These are phyloP conservation scores for Tylopilus sp. DNA, from an alignment of 768 basidiomycete genomes.

Conservation along the genomic window DNA sequence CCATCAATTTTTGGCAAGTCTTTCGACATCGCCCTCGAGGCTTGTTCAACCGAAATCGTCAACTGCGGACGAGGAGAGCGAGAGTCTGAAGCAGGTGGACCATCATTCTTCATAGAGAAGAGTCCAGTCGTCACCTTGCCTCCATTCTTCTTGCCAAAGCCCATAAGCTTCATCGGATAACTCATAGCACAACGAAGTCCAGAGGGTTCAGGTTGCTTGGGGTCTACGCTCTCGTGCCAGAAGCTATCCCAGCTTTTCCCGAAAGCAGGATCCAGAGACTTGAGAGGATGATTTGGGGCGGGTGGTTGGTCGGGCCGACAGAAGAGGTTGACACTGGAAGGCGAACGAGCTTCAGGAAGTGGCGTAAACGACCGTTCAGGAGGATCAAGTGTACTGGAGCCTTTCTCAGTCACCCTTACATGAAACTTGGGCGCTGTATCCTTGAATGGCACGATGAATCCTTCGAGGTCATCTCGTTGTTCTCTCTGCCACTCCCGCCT, in stretches of 20 bases:
- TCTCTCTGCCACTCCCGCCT: conserved; percentile 49
- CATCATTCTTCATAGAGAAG: conserved; percentile 24
- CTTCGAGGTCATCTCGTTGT: conserved; percentile 48
- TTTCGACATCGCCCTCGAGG: conserved; percentile 27
- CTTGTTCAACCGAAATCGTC: conserved; percentile 42
- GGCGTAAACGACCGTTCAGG: conserved; percentile 50
- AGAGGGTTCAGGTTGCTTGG: conserved; percentile 23
- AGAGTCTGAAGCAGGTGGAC: conserved; percentile 6
- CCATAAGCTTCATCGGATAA: conserved; percentile 41
- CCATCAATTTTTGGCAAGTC: conserved; percentile 31
- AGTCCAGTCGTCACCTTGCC: conserved; percentile 25
- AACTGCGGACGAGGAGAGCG: conserved; percentile 32
- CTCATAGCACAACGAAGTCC: conserved; percentile 24
- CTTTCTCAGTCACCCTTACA: conserved; percentile 25
- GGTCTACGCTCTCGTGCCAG: conserved; percentile 29
- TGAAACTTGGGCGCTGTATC: conserved; percentile 15
- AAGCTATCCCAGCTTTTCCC: conserved; percentile 47
- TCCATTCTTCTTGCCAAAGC: conserved; percentile 41
- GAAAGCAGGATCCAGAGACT: conserved; percentile 28
- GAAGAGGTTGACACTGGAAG: conserved; percentile 34
- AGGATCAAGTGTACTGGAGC: conserved; percentile 14
- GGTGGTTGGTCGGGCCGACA: conserved; percentile 33
- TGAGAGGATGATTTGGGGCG: conserved; percentile 23
- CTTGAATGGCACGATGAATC: conserved; percentile 31
- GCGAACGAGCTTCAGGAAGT: conserved; percentile 37